phyloP scores from a whole-genome alignment of 768 basidiomycete genomes.

The Sporobolomyces pararoseus region DNA sequence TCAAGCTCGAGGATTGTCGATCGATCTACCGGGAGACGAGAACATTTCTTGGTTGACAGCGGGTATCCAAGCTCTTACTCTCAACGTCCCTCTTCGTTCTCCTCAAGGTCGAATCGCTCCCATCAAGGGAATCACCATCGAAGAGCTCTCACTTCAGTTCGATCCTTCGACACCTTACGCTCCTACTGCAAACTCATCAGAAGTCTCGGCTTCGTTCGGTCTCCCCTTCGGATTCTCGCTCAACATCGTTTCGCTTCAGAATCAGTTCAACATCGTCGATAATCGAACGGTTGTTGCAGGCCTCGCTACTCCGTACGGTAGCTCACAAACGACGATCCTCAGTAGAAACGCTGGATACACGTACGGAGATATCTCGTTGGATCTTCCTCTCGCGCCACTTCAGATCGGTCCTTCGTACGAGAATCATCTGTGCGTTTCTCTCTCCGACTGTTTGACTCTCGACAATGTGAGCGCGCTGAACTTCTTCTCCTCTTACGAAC shows the following conservation, averaged over 20 bases:
- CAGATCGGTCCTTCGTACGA: constrained; percentile 49
- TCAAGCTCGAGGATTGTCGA: constrained; percentile 60
- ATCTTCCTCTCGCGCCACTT: constrained; percentile 58
- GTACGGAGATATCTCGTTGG: constrained; percentile 58
- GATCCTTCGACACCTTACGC: constrained; percentile 58
- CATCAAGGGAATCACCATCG: constrained; percentile 64
- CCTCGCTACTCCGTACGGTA: constrained; percentile 61
- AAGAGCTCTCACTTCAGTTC: constrained; percentile 60
- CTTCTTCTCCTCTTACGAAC: background rate
- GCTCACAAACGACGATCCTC: constrained; percentile 56
- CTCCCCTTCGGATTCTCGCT: constrained; percentile 66
- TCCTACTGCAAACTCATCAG: constrained; percentile 59
- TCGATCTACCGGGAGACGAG: constrained; percentile 59
- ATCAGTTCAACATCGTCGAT: constrained; percentile 62
- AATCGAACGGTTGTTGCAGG: constrained; percentile 58
- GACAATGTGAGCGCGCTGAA: background rate
- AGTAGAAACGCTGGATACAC: constrained; percentile 60
- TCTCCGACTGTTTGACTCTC: background rate
- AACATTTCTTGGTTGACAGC: constrained; percentile 64
- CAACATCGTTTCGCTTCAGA: constrained; percentile 56
- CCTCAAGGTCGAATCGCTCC: constrained; percentile 56
- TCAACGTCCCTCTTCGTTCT: constrained; percentile 62
- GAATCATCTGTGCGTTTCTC: constrained; percentile 20
- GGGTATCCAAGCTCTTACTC: constrained; percentile 59
- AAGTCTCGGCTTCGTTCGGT: constrained; percentile 61